Evolutionary conservation across 495 filamentous ascomycete species (phyloP).

Genomic region (Xylaria nigripes): DNA sequence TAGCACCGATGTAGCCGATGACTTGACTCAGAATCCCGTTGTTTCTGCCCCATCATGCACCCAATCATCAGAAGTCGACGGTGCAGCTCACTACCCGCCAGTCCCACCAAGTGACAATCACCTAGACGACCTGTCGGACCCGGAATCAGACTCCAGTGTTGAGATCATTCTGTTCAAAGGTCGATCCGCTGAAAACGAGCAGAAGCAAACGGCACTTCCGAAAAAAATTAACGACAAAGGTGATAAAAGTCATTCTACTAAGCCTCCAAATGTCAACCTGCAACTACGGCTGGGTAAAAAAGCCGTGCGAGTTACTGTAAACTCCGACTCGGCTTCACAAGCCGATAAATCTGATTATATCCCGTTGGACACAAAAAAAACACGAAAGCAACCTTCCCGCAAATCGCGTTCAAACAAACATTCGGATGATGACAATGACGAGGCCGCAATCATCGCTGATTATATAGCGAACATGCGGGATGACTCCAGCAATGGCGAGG

Average conservation of each 20-base stretch:
- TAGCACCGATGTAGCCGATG: neutral
- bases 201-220: neutral
- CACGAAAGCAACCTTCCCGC: neutral
- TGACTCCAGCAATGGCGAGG: conserved; percentile 24
- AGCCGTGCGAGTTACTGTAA: conserved; percentile 10
- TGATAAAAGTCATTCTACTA: conserved; percentile 11
- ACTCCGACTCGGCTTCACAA: neutral
- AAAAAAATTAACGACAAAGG: neutral
- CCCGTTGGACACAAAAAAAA: conserved; percentile 7
- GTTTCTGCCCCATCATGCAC: neutral
- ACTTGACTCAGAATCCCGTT: neutral
- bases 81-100: neutral
- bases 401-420: neutral
- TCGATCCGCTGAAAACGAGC: conserved; percentile 24
- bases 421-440: conserved; percentile 26
- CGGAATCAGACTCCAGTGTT: conserved; percentile 49
- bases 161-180: conserved; percentile 63
- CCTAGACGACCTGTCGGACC: conserved; percentile 25
- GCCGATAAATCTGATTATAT: conserved; percentile 10
- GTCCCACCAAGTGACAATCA: no score
- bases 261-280: conserved; percentile 8
- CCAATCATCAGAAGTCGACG: neutral
- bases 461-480: conserved; percentile 66
- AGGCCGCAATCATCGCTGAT: conserved; percentile 57
- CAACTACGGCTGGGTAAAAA: conserved; percentile 12